Conservation (phyloP, 176 grass and related monocot species). For the Puccinellia tenuiflora region DNA sequence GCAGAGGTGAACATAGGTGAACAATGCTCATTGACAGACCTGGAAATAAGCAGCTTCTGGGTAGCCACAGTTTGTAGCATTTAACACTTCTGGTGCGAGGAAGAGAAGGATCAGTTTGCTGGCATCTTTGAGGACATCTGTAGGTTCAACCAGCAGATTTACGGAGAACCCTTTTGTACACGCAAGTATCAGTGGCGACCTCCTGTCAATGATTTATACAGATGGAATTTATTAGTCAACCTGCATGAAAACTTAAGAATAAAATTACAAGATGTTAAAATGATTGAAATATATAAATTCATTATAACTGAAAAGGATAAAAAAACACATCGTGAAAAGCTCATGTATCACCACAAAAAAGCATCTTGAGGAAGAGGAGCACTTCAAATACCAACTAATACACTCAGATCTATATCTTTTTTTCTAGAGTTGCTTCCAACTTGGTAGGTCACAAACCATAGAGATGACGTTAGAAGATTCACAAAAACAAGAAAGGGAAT, state of each 20-base stretch:
- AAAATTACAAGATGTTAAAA: not conserved
- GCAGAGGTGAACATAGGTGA: not conserved
- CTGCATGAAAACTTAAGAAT: not conserved
- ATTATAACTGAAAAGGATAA: not conserved
- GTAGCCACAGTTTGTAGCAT: conserved; percentile 66
- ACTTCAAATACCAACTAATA: too few relatives aligned
- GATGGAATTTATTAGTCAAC: not conserved
- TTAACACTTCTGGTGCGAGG: conserved; percentile 79
- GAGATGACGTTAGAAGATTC: not conserved
- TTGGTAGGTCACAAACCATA: not conserved
- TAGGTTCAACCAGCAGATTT: conserved; percentile 47
- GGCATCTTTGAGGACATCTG: conserved; percentile 60
- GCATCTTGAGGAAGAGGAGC: not conserved
- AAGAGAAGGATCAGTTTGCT: conserved; percentile 58
- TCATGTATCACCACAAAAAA: conserved; percentile 3
- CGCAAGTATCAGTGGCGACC: conserved; percentile 48
- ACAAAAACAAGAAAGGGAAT: not conserved
- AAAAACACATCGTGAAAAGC: not conserved
- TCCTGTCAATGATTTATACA: conserved; percentile 37
- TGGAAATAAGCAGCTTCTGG: conserved; percentile 85
- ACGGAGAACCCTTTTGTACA: conserved; percentile 78
- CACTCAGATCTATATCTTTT: not conserved
- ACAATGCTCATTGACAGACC: conserved; percentile 24
- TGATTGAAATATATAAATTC: not conserved
- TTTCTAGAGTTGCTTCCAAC: not conserved